Percentiles rank a stretch among this genome's conserved stretches.
These are phyloP conservation scores for Fomitopsis schrenkii DNA, from an alignment of 1,284 basidiomycete species.

Conservation along the genomic window DNA sequence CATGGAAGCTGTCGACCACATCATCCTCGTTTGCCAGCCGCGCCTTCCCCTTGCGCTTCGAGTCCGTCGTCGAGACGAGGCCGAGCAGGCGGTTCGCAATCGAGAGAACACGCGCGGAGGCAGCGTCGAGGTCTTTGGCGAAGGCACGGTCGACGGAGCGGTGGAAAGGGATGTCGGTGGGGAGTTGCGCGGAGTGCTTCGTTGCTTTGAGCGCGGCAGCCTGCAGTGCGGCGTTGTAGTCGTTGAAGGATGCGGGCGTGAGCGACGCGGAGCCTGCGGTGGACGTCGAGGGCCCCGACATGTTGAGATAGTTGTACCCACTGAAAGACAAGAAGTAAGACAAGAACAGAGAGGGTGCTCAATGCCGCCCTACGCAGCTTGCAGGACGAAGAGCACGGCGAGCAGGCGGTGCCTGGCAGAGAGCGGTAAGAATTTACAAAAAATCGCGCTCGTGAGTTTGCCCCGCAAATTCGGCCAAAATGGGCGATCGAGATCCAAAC, in stretches of 20 bases:
- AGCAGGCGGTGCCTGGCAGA: background rate
- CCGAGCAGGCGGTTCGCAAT: constrained; percentile 63
- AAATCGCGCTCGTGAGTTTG: background rate
- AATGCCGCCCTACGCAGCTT: too few species aligned
- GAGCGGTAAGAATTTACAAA: background rate
- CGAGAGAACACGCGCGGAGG: constrained; percentile 55
- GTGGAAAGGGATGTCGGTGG: constrained; percentile 77
- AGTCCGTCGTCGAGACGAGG: constrained; percentile 42
- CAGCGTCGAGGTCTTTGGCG: constrained; percentile 59
- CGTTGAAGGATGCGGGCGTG: constrained; percentile 26
- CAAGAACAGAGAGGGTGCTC: background rate
- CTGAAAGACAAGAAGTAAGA: background rate
- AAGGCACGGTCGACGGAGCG: constrained; percentile 76
- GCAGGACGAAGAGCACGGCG: background rate
- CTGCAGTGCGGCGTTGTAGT: constrained; percentile 51
- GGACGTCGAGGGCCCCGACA: constrained; percentile 1
- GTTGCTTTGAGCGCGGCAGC: constrained; percentile 56
- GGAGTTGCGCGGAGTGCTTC: constrained; percentile 52
- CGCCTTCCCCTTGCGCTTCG: constrained; percentile 45
- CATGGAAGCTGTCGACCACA: constrained; percentile 76
- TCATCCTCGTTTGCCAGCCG: constrained; percentile 69
- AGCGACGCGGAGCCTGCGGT: background rate
- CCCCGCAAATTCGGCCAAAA: background rate
- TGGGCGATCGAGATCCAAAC: background rate
- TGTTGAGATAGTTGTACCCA: background rate